phyloP scores from a whole-genome alignment of 1,284 basidiomycete species.

The Tilletia indica region DNA sequence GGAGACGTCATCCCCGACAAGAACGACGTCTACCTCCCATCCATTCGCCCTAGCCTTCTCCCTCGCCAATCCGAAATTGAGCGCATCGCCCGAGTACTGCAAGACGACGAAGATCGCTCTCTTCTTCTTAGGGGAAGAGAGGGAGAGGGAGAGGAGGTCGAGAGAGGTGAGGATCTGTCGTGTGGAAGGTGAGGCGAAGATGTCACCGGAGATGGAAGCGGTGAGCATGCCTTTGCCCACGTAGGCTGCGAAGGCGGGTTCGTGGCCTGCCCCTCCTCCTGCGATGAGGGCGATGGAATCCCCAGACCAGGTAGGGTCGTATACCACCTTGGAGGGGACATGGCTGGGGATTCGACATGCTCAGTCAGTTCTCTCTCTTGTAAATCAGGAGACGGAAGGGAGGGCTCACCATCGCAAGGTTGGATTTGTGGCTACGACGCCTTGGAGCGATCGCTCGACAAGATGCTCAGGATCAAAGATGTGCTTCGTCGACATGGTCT shows the following conservation, averaged over 20 bases:
- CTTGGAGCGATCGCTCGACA: constrained; percentile 49
- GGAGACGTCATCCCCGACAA: constrained; percentile 60
- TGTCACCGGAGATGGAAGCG: constrained; percentile 59
- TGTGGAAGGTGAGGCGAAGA: constrained; percentile 61
- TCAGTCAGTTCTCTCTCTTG: no score
- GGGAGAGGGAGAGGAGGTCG: constrained; percentile 52
- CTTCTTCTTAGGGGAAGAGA: constrained; percentile 40
- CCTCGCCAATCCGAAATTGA: constrained; percentile 58
- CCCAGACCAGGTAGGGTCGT: constrained; percentile 43
- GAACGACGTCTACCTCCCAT: constrained; percentile 59
- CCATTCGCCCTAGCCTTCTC: constrained; percentile 44
- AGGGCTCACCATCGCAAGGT: constrained; percentile 46
- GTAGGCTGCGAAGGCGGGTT: constrained; percentile 57
- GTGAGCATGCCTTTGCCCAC: constrained; percentile 58
- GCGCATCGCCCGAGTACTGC: constrained; percentile 60
- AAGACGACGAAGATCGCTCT: constrained; percentile 53
- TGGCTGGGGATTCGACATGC: constrained; percentile 29
- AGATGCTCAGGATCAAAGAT: constrained; percentile 48
- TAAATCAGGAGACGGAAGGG: background rate
- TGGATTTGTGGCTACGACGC: constrained; percentile 51
- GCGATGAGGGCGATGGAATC: constrained; percentile 59
- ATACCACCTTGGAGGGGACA: constrained; percentile 53
- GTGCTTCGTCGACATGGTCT: constrained; percentile 53
- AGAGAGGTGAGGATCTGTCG: constrained; percentile 59
- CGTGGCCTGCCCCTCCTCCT: constrained; percentile 60